Percentiles rank a stretch among this genome's conserved stretches.
phyloP scores from a whole-genome alignment of 257 asterid genomes.

The Striga asiatica region DNA sequence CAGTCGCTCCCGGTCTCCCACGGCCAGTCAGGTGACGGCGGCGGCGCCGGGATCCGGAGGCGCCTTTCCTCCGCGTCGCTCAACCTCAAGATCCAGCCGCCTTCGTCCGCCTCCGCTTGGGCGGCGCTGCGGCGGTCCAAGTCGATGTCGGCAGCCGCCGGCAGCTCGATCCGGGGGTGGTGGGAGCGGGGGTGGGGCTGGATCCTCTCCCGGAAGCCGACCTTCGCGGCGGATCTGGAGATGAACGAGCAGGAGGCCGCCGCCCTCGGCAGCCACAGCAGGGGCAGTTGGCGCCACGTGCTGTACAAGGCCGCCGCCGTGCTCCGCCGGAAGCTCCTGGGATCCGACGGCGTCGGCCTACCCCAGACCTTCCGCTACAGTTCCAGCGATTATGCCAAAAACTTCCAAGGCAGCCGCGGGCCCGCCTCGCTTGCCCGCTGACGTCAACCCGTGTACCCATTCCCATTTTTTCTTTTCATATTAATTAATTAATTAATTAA shows the following conservation, averaged over 20 bases:
- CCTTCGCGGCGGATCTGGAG: conserved; percentile 77
- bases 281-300: conserved; percentile 78
- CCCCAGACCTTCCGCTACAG: conserved; percentile 67
- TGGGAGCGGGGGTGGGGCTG: conserved; percentile 78
- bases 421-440: too few relatives aligned
- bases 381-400: conserved; percentile 33
- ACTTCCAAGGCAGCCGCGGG: conserved; percentile 30
- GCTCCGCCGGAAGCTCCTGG: conserved; percentile 46
- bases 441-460: too few relatives aligned
- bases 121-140: conserved; percentile 51
- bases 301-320: conserved; percentile 53
- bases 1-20: conserved; percentile 53
- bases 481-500: too few relatives aligned
- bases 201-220: conserved; percentile 65
- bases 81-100: conserved; percentile 38
- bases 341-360: conserved; percentile 47
- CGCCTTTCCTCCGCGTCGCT: conserved; percentile 52
- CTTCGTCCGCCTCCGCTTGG: conserved; percentile 27
- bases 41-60: conserved; percentile 32
- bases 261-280: conserved; percentile 53
- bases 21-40: conserved; percentile 8
- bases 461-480: too few relatives aligned
- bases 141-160: conserved; percentile 41
- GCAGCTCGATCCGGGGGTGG: conserved; percentile 55
- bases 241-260: conserved; percentile 67